A percentile compares a stretch with the other conserved stretches of the same genome.
Conservation (phyloP, 768 basidiomycete species). For the Grammothele lineata region DNA sequence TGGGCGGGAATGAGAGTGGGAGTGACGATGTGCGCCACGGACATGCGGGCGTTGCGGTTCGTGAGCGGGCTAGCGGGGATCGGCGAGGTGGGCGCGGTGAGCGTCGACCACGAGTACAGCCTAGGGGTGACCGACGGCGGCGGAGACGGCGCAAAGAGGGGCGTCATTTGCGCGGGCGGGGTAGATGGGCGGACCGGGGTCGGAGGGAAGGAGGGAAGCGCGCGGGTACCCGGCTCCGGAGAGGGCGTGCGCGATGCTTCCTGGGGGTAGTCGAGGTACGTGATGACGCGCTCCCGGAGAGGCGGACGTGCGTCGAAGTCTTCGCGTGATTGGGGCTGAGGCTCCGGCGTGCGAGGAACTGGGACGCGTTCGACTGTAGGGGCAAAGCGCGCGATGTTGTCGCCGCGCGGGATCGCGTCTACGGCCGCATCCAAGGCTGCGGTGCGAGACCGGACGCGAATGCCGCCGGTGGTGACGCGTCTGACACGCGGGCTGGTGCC, state of each 20-base stretch:
- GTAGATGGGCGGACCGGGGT: slow-evolving; percentile 26
- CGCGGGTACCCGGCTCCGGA: slow-evolving; percentile 6
- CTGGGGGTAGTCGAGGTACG: slow-evolving; percentile 7
- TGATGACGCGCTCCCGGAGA: slow-evolving; percentile 8
- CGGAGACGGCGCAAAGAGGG: slow-evolving; percentile 42
- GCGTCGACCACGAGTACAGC: slow-evolving; percentile 47
- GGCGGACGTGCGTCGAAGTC: neutral
- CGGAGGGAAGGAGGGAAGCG: slow-evolving; percentile 2
- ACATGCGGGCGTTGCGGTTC: slow-evolving; percentile 55
- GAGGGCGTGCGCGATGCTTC: slow-evolving; percentile 5
- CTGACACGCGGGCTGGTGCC: no score
- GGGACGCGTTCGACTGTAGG: slow-evolving; percentile 2
- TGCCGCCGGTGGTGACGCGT: neutral
- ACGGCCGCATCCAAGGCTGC: slow-evolving; percentile 7
- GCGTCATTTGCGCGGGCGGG: slow-evolving; percentile 26
- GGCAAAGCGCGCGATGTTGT: neutral
- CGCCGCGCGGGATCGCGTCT: no score
- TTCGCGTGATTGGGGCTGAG: slow-evolving; percentile 2
- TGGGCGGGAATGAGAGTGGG: slow-evolving; percentile 16
- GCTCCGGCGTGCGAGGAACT: slow-evolving; percentile 4
- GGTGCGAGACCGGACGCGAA: slow-evolving; percentile 4
- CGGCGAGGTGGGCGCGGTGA: slow-evolving; percentile 29
- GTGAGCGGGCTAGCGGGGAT: slow-evolving; percentile 43
- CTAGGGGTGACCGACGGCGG: slow-evolving; percentile 53
- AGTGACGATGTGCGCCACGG: slow-evolving; percentile 51